These are phyloP conservation scores for Endoconidiophora laricicola DNA, from an alignment of 2,329 filamentous ascomycete genomes.

Conservation along the genomic window DNA sequence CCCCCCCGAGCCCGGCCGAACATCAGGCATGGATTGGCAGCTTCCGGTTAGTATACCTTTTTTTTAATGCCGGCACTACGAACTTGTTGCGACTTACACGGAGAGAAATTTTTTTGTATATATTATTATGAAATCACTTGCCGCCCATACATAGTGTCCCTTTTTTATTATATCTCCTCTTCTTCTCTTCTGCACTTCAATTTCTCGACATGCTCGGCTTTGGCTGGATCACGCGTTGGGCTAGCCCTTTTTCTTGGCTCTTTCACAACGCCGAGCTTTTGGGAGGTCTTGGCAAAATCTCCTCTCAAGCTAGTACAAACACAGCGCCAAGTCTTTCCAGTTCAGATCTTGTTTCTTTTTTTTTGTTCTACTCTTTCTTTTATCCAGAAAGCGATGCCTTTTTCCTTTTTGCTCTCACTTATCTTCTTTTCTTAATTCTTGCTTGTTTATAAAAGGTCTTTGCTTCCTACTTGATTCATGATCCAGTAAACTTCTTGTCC, in stretches of 20 bases:
- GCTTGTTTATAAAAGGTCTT: background rate
- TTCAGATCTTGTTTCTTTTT: conserved; percentile 1
- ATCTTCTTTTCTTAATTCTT: background rate
- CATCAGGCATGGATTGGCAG: too few species aligned
- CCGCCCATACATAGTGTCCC: background rate
- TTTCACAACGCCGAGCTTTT: conserved; percentile 10
- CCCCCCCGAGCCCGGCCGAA: too few species aligned
- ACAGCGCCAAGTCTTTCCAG: conserved; percentile 9
- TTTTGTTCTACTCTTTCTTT: background rate
- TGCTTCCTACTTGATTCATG: background rate
- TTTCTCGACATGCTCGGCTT: conserved; percentile 7
- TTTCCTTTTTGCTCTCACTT: background rate
- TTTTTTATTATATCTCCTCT: background rate
- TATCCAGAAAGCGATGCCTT: background rate
- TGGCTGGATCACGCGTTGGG: conserved; percentile 9
- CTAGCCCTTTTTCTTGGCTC: conserved; percentile 11
- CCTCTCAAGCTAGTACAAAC: conserved; percentile 4
- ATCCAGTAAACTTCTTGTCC: background rate
- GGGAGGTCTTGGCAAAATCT: conserved; percentile 12
- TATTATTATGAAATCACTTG: background rate
- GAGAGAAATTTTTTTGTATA: background rate
- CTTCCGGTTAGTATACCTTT: too few species aligned
- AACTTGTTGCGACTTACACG: background rate
- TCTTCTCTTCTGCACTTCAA: background rate
- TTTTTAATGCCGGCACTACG: background rate